Percentiles rank a stretch among this genome's conserved stretches.
These are phyloP conservation scores for Aspergillus alliaceus DNA, from an alignment of 2,329 filamentous ascomycete genomes.

Conservation along the genomic window DNA sequence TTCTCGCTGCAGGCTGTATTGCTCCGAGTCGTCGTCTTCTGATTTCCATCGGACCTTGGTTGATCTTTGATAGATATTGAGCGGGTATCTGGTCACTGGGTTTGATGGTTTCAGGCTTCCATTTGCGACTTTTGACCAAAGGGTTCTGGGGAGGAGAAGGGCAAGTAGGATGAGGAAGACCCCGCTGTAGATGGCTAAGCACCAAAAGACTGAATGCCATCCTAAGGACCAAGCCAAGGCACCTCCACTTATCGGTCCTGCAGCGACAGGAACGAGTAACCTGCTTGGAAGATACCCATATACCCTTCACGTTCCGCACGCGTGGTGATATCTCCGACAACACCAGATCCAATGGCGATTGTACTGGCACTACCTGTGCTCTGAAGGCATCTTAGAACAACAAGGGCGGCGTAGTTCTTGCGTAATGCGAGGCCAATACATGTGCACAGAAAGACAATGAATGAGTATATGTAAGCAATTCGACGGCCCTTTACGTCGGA, in stretches of 20 bases:
- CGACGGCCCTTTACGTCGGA: slow-evolving; percentile 45
- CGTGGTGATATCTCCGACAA: slow-evolving; percentile 46
- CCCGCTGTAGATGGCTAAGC: slow-evolving; percentile 40
- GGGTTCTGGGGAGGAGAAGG: slow-evolving; percentile 42
- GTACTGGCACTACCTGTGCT: slow-evolving; percentile 46
- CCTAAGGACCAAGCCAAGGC: slow-evolving; percentile 36
- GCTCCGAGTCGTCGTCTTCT: not conserved
- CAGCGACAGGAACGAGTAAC: slow-evolving; percentile 34
- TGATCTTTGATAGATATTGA: slow-evolving; percentile 5
- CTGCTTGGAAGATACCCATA: slow-evolving; percentile 43
- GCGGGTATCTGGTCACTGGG: slow-evolving; percentile 3
- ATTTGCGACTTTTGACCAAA: slow-evolving; percentile 37
- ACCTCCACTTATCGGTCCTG: slow-evolving; percentile 47
- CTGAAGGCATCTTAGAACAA: slow-evolving; percentile 45
- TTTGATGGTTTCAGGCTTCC: slow-evolving; percentile 16
- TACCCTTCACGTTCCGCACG: slow-evolving; percentile 42
- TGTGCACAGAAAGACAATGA: slow-evolving; percentile 42
- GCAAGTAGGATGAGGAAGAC: slow-evolving; percentile 32
- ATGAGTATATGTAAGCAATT: slow-evolving; percentile 38
- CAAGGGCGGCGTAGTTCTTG: slow-evolving; percentile 38
- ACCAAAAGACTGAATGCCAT: slow-evolving; percentile 48
- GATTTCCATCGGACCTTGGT: slow-evolving; percentile 1
- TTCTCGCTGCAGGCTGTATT: slow-evolving; percentile 21
- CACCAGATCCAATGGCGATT: slow-evolving; percentile 44
- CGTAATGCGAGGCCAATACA: slow-evolving; percentile 43